phyloP scores from a whole-genome alignment of 495 filamentous ascomycete species.

The Aspergillus nanangensis region DNA sequence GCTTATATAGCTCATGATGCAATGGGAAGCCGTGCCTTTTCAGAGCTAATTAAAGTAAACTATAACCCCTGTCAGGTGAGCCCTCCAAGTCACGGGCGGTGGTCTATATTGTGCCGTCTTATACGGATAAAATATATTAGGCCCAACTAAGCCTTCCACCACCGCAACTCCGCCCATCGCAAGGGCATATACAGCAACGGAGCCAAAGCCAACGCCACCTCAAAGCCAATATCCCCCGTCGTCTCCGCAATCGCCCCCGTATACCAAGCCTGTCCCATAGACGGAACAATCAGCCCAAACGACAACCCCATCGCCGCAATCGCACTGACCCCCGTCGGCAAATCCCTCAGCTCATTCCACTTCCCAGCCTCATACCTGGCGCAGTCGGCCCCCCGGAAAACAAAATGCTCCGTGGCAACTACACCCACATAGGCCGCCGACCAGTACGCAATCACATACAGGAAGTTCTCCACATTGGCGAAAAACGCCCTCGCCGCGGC shows the following conservation, averaged over 20 bases:
- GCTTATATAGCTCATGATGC: too few species aligned
- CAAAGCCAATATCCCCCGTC: conserved; percentile 56
- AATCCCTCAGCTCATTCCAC: conserved; percentile 39
- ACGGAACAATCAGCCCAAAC: conserved; percentile 39
- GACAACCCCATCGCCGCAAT: conserved; percentile 29
- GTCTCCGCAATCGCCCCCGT: conserved; percentile 48
- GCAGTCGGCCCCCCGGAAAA: conserved; percentile 30
- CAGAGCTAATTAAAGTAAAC: too few species aligned
- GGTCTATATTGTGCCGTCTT: too few species aligned
- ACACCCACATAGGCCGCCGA: conserved; percentile 48
- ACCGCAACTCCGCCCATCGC: conserved; percentile 2
- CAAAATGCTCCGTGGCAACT: conserved; percentile 43
- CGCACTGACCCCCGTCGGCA: conserved; percentile 47
- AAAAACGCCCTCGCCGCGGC: conserved; percentile 47
- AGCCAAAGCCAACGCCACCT: conserved; percentile 48
- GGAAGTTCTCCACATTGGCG: conserved; percentile 47
- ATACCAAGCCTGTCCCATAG: conserved; percentile 54
- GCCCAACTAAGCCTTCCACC: neutral
- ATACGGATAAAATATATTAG: too few species aligned
- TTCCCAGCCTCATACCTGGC: conserved; percentile 38
- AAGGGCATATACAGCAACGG: conserved; percentile 35
- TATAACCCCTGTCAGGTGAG: too few species aligned
- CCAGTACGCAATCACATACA: conserved; percentile 54
- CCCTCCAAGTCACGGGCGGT: too few species aligned
- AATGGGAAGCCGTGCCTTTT: too few species aligned